A percentile compares a stretch with the other conserved stretches of the same genome.
These are phyloP conservation scores for Colletotrichum higginsianum DNA, from an alignment of 2,329 filamentous ascomycete species.

Conservation along the genomic window DNA sequence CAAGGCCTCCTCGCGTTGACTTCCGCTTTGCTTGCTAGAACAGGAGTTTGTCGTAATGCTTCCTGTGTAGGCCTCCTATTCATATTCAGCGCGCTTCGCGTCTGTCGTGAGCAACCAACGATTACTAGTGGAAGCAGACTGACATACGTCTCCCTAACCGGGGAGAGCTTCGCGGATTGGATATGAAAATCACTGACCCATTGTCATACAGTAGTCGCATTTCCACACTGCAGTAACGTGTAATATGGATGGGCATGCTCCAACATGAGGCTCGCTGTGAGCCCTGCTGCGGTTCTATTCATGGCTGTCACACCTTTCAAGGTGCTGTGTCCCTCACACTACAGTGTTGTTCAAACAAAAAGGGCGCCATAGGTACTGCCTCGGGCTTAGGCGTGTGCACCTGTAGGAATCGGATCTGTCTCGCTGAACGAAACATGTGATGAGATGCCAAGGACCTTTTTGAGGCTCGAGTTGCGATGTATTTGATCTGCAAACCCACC, in stretches of 20 bases:
- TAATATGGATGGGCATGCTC: no score
- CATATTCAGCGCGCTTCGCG: neutral
- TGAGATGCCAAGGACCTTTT: neutral
- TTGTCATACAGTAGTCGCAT: neutral
- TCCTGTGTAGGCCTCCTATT: neutral
- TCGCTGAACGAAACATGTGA: neutral
- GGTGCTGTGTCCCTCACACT: neutral
- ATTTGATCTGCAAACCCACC: neutral
- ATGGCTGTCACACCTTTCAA: neutral
- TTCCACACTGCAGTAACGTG: neutral
- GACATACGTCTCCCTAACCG: no score
- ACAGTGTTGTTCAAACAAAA: neutral
- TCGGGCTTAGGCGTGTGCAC: neutral
- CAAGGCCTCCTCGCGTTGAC: no score
- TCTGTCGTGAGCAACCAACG: neutral
- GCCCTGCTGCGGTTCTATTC: neutral
- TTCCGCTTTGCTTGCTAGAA: no score
- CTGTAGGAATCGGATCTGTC: neutral
- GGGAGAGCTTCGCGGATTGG: no score
- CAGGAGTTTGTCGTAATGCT: no score
- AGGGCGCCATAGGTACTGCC: no score
- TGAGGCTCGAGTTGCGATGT: neutral
- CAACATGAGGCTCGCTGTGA: neutral
- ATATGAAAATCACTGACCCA: no score
- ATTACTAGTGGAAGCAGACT: neutral